Evolutionary conservation across 495 filamentous ascomycete species (phyloP).

Genomic region (Tuber umbilicatum): DNA sequence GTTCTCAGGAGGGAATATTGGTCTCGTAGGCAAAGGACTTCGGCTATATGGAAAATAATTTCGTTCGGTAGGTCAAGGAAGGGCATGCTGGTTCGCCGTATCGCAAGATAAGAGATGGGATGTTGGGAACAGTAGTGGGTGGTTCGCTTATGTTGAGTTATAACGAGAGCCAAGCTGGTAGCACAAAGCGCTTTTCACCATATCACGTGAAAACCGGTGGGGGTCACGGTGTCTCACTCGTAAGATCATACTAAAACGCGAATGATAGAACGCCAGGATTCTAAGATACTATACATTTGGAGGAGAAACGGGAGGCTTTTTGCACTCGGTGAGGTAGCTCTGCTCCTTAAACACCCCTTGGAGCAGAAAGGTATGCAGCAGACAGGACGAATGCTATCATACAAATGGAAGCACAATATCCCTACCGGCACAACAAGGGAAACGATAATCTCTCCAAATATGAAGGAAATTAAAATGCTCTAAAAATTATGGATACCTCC

Average conservation of each 20-base stretch:
- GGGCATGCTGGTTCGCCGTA: constrained; percentile 17
- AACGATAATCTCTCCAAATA: background rate
- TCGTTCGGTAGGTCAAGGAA: constrained; percentile 37
- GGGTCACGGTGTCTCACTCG: background rate
- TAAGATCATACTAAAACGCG: background rate
- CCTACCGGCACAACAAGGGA: background rate
- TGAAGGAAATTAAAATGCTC: background rate
- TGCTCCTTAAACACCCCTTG: background rate
- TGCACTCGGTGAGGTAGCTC: background rate
- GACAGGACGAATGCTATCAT: background rate
- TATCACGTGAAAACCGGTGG: background rate
- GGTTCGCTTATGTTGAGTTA: background rate
- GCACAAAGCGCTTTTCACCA: constrained; percentile 9
- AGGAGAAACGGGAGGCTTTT: background rate
- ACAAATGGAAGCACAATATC: background rate
- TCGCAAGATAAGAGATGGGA: background rate
- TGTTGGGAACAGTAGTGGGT: background rate
- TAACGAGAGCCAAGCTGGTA: constrained; percentile 1
- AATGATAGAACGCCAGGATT: background rate
- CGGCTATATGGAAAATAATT: constrained; percentile 31
- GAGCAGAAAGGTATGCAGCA: background rate
- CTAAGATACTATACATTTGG: background rate
- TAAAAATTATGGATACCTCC: background rate
- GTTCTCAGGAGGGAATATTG: constrained; percentile 27
- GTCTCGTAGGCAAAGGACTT: constrained; percentile 18